Evolutionary conservation across 2,329 filamentous ascomycete genomes (phyloP).

Genomic region (Coniochaeta sp.): DNA sequence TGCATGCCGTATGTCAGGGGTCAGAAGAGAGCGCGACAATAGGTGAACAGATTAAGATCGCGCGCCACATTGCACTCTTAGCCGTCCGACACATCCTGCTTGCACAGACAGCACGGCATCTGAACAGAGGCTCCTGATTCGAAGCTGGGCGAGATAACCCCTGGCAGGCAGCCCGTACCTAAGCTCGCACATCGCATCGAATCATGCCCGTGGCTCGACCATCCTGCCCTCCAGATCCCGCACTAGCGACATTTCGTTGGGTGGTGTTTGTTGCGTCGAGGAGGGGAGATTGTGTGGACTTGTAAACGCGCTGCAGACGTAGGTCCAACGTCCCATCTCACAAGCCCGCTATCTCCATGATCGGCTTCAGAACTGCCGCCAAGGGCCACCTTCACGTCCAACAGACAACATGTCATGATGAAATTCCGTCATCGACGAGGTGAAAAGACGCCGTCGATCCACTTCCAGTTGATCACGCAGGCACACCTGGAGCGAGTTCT

Average conservation of each 20-base stretch:
- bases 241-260: neutral
- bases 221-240: neutral
- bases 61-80: neutral
- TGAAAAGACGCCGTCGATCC: neutral
- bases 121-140: neutral
- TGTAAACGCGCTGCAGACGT: neutral
- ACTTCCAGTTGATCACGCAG: neutral
- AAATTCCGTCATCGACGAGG: neutral
- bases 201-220: neutral
- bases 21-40: neutral
- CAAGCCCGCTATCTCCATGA: neutral
- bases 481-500: neutral
- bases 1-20: neutral
- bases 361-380: neutral
- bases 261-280: neutral
- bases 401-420: no score
- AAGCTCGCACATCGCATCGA: neutral
- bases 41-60: neutral
- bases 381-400: neutral
- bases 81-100: neutral
- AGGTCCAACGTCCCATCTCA: neutral
- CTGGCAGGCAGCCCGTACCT: neutral
- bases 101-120: neutral
- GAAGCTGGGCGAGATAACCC: neutral
- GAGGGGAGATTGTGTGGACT: neutral